These are phyloP conservation scores for Berkeleyomyces rouxiae DNA, from an alignment of 2,329 filamentous ascomycete species.

Conservation along the genomic window DNA sequence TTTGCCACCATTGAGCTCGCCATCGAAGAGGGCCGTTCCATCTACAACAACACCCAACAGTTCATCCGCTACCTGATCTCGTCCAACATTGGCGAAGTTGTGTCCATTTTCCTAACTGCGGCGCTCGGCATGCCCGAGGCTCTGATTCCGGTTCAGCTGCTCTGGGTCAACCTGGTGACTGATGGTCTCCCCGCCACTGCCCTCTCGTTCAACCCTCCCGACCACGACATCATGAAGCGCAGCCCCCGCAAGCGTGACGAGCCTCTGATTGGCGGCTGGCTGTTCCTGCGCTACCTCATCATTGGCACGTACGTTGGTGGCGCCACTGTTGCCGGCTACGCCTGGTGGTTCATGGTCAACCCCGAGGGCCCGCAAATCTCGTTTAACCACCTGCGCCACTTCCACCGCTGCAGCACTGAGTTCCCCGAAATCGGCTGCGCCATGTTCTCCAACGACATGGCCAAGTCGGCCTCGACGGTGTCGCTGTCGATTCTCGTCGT, in stretches of 20 bases:
- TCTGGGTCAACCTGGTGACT: slow-evolving; percentile 98
- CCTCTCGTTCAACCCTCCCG: slow-evolving; percentile 94
- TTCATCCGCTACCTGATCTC: slow-evolving; percentile 99
- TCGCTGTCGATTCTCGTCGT: slow-evolving; percentile 85
- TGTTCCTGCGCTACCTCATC: slow-evolving; percentile 94
- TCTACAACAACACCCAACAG: slow-evolving; percentile 99
- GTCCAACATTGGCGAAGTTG: slow-evolving; percentile 96
- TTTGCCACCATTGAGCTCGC: slow-evolving; percentile 95
- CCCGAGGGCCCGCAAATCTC: slow-evolving; percentile 74
- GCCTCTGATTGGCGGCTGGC: slow-evolving; percentile 79
- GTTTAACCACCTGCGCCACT: slow-evolving; percentile 78
- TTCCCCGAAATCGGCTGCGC: slow-evolving; percentile 82
- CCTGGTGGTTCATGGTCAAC: slow-evolving; percentile 99
- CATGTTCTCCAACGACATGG: slow-evolving; percentile 77
- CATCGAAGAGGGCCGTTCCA: slow-evolving; percentile 91
- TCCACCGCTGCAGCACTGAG: slow-evolving; percentile 76
- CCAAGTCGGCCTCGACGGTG: slow-evolving; percentile 81
- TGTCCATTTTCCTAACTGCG: slow-evolving; percentile 95
- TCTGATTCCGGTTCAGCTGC: slow-evolving; percentile 85
- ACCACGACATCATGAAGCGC: slow-evolving; percentile 93
- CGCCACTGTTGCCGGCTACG: slow-evolving; percentile 90
- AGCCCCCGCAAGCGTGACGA: slow-evolving; percentile 85
- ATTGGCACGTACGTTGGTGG: slow-evolving; percentile 90
- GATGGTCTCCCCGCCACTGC: slow-evolving; percentile 93
- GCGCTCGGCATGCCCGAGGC: slow-evolving; percentile 96